phyloP scores from a whole-genome alignment of 441 rosid genomes.

The Erodium texanum region DNA sequence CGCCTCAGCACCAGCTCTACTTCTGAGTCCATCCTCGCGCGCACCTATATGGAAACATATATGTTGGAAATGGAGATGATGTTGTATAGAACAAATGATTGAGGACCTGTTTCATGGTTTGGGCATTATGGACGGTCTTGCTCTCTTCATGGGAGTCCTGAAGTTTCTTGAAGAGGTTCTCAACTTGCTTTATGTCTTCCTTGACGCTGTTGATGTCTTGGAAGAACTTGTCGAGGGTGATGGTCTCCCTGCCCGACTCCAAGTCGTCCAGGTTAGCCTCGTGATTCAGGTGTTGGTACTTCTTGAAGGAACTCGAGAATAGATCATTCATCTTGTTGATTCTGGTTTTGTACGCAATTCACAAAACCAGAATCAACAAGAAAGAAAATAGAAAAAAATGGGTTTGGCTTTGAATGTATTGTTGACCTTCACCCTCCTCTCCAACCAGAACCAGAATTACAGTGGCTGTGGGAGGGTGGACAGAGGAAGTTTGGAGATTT shows the following conservation, averaged over 20 bases:
- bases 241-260: constrained; percentile 57
- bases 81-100: no score
- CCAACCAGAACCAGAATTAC: no score
- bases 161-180: constrained; percentile 46
- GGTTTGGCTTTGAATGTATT: no score
- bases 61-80: no score
- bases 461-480: no score
- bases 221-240: constrained; percentile 67
- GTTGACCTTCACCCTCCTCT: no score
- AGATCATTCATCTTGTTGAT: constrained; percentile 91
- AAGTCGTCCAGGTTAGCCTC: constrained; percentile 50
- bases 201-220: constrained; percentile 74
- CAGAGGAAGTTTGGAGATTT: no score
- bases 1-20: constrained; percentile 57
- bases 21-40: constrained; percentile 61
- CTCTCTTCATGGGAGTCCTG: constrained; percentile 71
- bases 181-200: constrained; percentile 55
- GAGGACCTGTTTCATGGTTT: constrained; percentile 57
- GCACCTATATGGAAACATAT: no score
- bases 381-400: no score
- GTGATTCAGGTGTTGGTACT: constrained; percentile 54
- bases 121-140: constrained; percentile 64
- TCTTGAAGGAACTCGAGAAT: constrained; percentile 75
- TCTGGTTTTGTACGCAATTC: no score
- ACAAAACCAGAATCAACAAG: no score